Conservation (phyloP, 805 yeast genomes). For the Candida berthetii region DNA sequence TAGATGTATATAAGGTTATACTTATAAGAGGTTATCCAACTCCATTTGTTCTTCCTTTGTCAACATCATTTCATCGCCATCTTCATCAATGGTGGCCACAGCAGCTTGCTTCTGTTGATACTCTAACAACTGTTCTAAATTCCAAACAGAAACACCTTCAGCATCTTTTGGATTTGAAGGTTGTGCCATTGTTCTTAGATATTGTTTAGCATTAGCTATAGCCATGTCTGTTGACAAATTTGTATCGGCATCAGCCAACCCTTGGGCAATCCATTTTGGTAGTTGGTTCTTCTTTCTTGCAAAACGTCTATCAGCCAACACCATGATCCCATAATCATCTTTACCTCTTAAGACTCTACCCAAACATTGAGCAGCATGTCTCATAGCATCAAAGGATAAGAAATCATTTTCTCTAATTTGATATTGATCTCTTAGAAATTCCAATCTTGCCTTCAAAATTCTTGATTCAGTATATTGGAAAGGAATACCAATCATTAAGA, state of each 20-base stretch:
- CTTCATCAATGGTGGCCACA: constrained; percentile 13
- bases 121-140: constrained; percentile 53
- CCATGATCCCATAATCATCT: constrained; percentile 99
- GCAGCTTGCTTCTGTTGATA: constrained; percentile 43
- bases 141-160: constrained; percentile 95
- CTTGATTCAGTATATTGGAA: constrained; percentile 98
- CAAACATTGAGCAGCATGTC: constrained; percentile 98
- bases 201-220: constrained; percentile 87
- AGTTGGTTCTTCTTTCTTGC: constrained; percentile 78
- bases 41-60: constrained; percentile 20
- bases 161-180: constrained; percentile 86
- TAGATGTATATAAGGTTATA: not conserved
- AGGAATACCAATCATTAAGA: constrained; percentile 97
- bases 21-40: constrained; percentile 9
- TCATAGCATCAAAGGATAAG: constrained; percentile 96
- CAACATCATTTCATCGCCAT: constrained; percentile 21
- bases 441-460: constrained; percentile 89
- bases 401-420: constrained; percentile 93
- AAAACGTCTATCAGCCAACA: constrained; percentile 90
- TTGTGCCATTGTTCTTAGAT: constrained; percentile 89
- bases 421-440: constrained; percentile 86
- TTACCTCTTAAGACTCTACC: constrained; percentile 97
- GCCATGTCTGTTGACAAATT: constrained; percentile 98
- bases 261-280: constrained; percentile 98
- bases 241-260: constrained; percentile 82